Evolutionary conservation across 352 stramenopile species (phyloP), one percentile per base, ranked within the genome.

Genomic region (Thalassiosira sp.): DNA sequence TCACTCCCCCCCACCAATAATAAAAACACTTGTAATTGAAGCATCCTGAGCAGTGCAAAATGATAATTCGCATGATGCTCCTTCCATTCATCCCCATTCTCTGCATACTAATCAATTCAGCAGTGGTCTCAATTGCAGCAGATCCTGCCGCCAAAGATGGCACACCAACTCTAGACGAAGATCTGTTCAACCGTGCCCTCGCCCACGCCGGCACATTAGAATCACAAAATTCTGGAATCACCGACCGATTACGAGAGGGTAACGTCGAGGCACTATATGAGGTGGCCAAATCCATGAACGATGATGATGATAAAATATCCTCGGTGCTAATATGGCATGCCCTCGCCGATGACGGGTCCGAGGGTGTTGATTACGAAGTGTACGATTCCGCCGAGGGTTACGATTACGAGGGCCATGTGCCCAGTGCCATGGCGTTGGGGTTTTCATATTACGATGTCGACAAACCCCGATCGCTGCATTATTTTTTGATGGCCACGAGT

Each of bases 401-500:
- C 58, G 58, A 67, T 33, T 67, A 67, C 58, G 48, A 37, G 25
- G 62, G 53, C 10, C 74, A 83, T n/a, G 52, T 83, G n/a, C 62
- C 62, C 2, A 68, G 45, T 6, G 62, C 69, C 18, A 52, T 79
- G 18, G 59, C 67, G 31, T 59, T 83, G 8, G 74, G 74, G 3
- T 79, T 76, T 53, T 71, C 67, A 5, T 83, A 83, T 48, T 49
- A 58, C 16, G 67, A 83, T 8, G 74, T 79, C 5, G 74, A 83
- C 31, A 83, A 83, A 62, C 11, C 61, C 5, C 22, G 48, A 18
- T 63, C 74, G 13, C 71, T 83, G 16, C 59, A 70, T 18, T 83
- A 83, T 24, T 83, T 83, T 57, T 7, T 83, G 13, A 46, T 51
- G 37, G 46, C 68, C 25, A 27, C 54, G 37, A 64, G 24, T 49